These are phyloP conservation scores for Fomitiporia mediterranea DNA, from an alignment of 1,284 basidiomycete species.

Conservation along the genomic window DNA sequence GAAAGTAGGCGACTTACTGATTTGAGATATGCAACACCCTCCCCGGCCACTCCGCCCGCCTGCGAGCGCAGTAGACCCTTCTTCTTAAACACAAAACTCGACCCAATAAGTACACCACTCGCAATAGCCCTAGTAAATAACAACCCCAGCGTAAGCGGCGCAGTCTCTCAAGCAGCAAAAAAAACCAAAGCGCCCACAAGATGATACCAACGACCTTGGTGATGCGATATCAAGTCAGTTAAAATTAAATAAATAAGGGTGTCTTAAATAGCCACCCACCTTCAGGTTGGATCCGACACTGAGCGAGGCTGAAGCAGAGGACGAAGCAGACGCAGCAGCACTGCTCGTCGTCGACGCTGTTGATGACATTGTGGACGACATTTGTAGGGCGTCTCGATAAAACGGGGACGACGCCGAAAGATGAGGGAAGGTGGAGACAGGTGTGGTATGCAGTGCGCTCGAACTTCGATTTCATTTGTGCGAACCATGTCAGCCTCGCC, in stretches of 20 bases:
- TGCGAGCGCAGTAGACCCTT: constrained; percentile 38
- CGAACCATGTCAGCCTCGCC: not conserved
- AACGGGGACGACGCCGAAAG: not conserved
- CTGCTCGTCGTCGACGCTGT: constrained; percentile 14
- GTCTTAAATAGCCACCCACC: constrained; percentile 12
- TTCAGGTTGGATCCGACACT: constrained; percentile 18
- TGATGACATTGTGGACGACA: constrained; percentile 10
- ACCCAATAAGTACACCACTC: constrained; percentile 59
- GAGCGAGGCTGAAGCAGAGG: constrained; percentile 9
- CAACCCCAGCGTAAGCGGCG: not conserved
- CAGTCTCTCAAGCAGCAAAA: not conserved
- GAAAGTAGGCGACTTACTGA: constrained; percentile 29
- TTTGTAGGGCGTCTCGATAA: not conserved
- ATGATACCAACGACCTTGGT: constrained; percentile 19
- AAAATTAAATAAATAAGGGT: not conserved
- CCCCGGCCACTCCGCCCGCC: constrained; percentile 49
- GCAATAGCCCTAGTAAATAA: constrained; percentile 38
- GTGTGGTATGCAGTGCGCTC: constrained; percentile 8
- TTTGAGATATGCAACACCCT: constrained; percentile 64
- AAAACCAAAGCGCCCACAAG: not conserved
- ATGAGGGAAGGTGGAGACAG: constrained; percentile 4
- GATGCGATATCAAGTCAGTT: not conserved
- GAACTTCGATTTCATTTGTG: not conserved
- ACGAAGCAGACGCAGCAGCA: constrained; percentile 14
- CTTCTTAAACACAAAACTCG: constrained; percentile 61